Evolutionary conservation across 805 yeast species (phyloP), one percentile per base, ranked within the genome.

Genomic region (Wickerhamomyces bovis): DNA sequence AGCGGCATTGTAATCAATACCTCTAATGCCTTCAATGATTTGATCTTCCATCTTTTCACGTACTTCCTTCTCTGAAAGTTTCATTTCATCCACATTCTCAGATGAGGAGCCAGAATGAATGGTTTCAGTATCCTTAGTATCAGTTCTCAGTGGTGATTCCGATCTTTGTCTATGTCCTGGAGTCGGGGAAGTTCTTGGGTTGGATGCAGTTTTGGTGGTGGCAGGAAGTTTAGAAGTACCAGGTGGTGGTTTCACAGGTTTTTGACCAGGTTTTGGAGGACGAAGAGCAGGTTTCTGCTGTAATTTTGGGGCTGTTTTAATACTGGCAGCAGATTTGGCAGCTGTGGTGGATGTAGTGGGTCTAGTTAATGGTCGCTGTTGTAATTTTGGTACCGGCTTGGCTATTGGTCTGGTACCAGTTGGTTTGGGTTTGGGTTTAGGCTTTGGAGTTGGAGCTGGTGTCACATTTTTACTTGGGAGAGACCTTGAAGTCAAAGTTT

Each of bases 1-100:
- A 5, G 96, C 96, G 0, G 95, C 85, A 10, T 58, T 56, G 40
- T 77, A 79, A 63, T 92, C 97, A 7, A 90, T 86, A 6, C 97
- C 97, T 31, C 64, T 66, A 11, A 70, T 53, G 2, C 62, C 57
- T 16, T 62, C 61, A 45, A 69, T 62, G 16, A 71, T 62, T 40
- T 64, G 62, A 22, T 68, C 60, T 45, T 56, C 58, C 58, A 61
- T 57, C 43, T 59, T 59, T n/a, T 56, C 60, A 38, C 60, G 55
- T 3, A 58, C 39, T 39, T 60, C 63, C 42, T 56, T 53, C 45
- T 62, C 66, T 16, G 58, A 50, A 20, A 62, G 46, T 25, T 56
- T 54, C 46, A 48, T 44, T 41, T 58, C 62, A 22, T 55, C 56
- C 28, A 47, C 53, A 19, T 44, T 41, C 18, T 53, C 54, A 18